A percentile compares a stretch with the other conserved stretches of the same genome.
Evolutionary conservation across 345 rosid species (phyloP).

Genomic region (Sonneratia caseolaris): DNA sequence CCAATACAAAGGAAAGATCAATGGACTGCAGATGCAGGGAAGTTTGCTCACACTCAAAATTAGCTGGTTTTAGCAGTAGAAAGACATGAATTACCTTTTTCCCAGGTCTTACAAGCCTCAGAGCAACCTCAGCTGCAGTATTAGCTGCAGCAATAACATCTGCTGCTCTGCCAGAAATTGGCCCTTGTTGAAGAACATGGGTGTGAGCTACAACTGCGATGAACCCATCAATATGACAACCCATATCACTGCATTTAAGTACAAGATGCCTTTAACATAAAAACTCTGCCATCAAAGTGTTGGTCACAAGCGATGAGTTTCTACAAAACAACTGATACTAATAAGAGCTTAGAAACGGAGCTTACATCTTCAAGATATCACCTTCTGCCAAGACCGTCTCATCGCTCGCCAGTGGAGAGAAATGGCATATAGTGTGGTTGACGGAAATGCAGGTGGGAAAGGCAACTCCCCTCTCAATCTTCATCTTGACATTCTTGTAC

Average conservation of each 20-base stretch:
- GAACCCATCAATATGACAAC: slow-evolving; percentile 95
- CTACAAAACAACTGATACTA: too few species aligned
- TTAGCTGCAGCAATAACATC: slow-evolving; percentile 92
- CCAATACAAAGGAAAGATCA: too few species aligned
- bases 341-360: not conserved
- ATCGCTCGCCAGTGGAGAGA: slow-evolving; percentile 82
- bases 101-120: slow-evolving; percentile 95
- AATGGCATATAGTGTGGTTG: slow-evolving; percentile 79
- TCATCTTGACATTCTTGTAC: slow-evolving; percentile 93
- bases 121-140: slow-evolving; percentile 96
- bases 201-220: slow-evolving; percentile 92
- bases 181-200: slow-evolving; percentile 71
- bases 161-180: slow-evolving; percentile 63
- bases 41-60: too few species aligned
- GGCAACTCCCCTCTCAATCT: slow-evolving; percentile 90
- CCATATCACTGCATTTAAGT: slow-evolving; percentile 60
- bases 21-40: too few species aligned
- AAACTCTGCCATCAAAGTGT: not conserved
- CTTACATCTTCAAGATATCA: slow-evolving; percentile 86
- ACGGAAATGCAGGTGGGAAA: slow-evolving; percentile 93
- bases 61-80: not conserved
- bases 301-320: too few species aligned
- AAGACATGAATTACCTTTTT: slow-evolving; percentile 50
- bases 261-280: not conserved
- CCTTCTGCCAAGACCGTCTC: slow-evolving; percentile 78